Base-by-base conservation (phyloP, 208 protist species). In the Acanthamoeba divionensis region DNA sequence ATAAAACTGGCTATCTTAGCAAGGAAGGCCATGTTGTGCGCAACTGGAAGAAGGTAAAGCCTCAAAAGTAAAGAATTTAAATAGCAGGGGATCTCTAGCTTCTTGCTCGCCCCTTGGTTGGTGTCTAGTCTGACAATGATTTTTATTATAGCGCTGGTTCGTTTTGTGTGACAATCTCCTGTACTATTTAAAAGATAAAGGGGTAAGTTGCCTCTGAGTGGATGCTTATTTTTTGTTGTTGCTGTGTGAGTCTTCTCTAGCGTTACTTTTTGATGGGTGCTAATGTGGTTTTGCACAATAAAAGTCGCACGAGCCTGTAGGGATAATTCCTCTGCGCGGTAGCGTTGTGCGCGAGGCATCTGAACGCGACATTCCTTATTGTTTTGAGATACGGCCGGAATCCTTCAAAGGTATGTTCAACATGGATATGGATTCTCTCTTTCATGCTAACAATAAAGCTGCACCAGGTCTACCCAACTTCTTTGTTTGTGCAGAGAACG, bases 21-120 rank as follows among this genome's bases (percentile, higher is more conserved):
- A 86, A 86, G 33, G 77, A 86, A n/a, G 77, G 77, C 3, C 77
- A 86, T 45, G 77, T 86, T 10, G 77, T 86, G 26, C 7, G 54
- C 0, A 86, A 44, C 54, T 86, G 77, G 77, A 67, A 44, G 18
- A 86, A 65, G 69, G 69, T 80, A 73, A 18, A 21, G 66, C 18
- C 12, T n/a, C n/a, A n/a, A n/a, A n/a, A n/a, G n/a, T n/a, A n/a
- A n/a, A n/a, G n/a, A 57, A 57, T 57, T 15, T n/a, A 57, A 57
- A 48, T 50, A 55, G 47, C 52, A 18, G 13, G 13, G 52, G 62
- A 7, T 67, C 44, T 31, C 12, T 67, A 29, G n/a, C 44, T 8
- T 31, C 62, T 31, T 65, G 8, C 26, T 73, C 5, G 7, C 65
- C 48, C 65, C 41, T n/a, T n/a, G n/a, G n/a, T n/a, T n/a, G n/a